Evolutionary conservation across 768 basidiomycete genomes (phyloP).

Genomic region (Hirschioporus abietinus): DNA sequence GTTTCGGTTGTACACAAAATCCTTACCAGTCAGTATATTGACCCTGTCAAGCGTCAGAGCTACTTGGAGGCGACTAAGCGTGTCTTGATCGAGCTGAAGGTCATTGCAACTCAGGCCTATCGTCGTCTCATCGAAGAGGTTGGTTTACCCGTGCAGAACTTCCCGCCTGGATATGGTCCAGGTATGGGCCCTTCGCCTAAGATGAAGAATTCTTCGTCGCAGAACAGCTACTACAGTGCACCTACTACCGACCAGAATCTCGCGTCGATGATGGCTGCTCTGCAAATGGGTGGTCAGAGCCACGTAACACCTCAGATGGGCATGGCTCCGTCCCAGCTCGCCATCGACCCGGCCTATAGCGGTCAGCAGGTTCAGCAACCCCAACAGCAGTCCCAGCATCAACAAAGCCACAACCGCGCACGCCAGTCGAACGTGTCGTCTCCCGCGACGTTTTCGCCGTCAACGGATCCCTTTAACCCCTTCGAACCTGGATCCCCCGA

Average conservation of each 20-base stretch:
- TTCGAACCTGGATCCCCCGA: conserved; percentile 49
- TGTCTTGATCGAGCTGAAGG: conserved; percentile 86
- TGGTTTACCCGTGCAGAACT: conserved; percentile 83
- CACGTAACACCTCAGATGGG: conserved; percentile 53
- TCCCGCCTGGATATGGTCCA: conserved; percentile 70
- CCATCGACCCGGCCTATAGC: conserved; percentile 62
- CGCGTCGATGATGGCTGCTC: conserved; percentile 89
- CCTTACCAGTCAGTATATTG: conserved; percentile 80
- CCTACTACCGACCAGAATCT: conserved; percentile 79
- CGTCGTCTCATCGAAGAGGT: conserved; percentile 92
- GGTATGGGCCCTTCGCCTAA: conserved; percentile 50
- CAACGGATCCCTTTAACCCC: conserved; percentile 53
- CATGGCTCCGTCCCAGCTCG: conserved; percentile 52
- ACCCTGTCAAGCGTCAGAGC: conserved; percentile 56
- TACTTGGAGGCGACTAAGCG: conserved; percentile 87
- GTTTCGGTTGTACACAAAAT: conserved; percentile 92
- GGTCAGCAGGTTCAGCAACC: conserved; percentile 32
- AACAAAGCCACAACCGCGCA: conserved; percentile 36
- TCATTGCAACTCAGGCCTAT: conserved; percentile 92
- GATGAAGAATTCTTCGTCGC: conserved; percentile 50
- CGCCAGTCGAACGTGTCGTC: conserved; percentile 33
- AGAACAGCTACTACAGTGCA: conserved; percentile 47
- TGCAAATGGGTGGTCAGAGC: conserved; percentile 88
- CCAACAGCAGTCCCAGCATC: conserved; percentile 15
- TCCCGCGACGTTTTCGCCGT: conserved; percentile 43